These are phyloP conservation scores for Pilasporangium apinafurcum DNA, from an alignment of 352 stramenopile genomes.

Conservation along the genomic window DNA sequence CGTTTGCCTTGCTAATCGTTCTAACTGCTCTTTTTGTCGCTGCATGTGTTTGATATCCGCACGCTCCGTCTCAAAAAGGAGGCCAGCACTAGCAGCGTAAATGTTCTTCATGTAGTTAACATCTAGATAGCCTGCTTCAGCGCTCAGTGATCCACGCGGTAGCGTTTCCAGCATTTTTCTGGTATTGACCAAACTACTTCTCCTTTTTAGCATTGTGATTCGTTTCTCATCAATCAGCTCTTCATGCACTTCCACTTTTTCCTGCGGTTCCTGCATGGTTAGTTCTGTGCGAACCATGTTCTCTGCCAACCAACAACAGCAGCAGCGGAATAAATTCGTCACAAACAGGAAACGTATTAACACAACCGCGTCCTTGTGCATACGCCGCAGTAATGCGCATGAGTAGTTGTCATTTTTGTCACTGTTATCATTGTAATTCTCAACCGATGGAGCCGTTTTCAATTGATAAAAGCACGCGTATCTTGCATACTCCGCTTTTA, in stretches of 20 bases:
- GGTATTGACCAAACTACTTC: conserved; percentile 36
- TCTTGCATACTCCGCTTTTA: conserved; percentile 9
- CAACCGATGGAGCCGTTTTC: background rate
- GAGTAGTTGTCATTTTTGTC: background rate
- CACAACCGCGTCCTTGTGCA: conserved; percentile 26
- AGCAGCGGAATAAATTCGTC: conserved; percentile 47
- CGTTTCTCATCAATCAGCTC: background rate
- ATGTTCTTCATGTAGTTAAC: conserved; percentile 31
- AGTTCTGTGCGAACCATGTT: conserved; percentile 22
- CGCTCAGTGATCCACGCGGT: conserved; percentile 17
- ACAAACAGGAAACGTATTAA: conserved; percentile 48
- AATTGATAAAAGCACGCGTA: conserved; percentile 15
- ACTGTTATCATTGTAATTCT: background rate
- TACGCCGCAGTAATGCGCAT: conserved; percentile 9
- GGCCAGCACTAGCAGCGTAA: conserved; percentile 30
- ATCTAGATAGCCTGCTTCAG: conserved; percentile 22
- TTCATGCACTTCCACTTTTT: background rate
- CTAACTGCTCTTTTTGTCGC: conserved; percentile 1
- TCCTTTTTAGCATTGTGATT: conserved; percentile 7
- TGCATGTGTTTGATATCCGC: conserved; percentile 7
- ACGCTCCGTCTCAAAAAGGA: conserved; percentile 53
- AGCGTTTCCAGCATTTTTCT: conserved; percentile 37
- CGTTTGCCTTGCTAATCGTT: conserved; percentile 2
- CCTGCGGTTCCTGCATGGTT: background rate
- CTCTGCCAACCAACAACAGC: conserved; percentile 58